Conservation (phyloP, 345 rosid species). For the Syzygium jambos region DNA sequence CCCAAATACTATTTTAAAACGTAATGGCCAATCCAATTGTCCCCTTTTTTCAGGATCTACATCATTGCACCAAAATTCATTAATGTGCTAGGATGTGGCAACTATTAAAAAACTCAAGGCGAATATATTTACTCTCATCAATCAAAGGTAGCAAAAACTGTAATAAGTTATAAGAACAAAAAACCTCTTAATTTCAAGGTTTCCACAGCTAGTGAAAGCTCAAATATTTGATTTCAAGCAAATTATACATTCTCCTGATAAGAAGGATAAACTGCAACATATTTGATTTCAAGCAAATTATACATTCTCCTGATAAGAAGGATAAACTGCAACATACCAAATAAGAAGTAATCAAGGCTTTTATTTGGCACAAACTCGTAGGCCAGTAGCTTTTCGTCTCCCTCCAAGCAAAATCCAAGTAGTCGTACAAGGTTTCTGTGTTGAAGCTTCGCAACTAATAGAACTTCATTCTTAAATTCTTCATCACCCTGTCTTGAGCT, state of each 20-base stretch:
- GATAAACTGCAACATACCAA: not conserved
- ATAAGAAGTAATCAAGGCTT: not conserved
- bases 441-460: not conserved
- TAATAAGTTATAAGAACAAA: not conserved
- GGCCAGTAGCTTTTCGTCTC: not conserved
- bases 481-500: slow-evolving; percentile 28
- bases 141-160: not conserved
- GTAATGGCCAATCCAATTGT: not conserved
- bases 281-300: not conserved
- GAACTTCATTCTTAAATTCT: slow-evolving; percentile 5
- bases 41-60: not conserved
- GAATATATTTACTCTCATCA: not conserved
- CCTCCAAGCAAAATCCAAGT: not conserved
- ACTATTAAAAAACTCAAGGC: not conserved
- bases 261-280: not conserved
- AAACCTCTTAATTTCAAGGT: not conserved
- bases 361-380: not conserved
- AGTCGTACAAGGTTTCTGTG: not conserved
- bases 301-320: not conserved
- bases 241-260: not conserved
- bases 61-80: not conserved
- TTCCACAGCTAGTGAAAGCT: not conserved
- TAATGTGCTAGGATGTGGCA: not conserved
- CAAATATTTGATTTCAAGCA: not conserved
- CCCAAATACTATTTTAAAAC: not conserved